Evolutionary conservation across 495 filamentous ascomycete genomes (phyloP).

Genomic region (Pyrenula aspistea): DNA sequence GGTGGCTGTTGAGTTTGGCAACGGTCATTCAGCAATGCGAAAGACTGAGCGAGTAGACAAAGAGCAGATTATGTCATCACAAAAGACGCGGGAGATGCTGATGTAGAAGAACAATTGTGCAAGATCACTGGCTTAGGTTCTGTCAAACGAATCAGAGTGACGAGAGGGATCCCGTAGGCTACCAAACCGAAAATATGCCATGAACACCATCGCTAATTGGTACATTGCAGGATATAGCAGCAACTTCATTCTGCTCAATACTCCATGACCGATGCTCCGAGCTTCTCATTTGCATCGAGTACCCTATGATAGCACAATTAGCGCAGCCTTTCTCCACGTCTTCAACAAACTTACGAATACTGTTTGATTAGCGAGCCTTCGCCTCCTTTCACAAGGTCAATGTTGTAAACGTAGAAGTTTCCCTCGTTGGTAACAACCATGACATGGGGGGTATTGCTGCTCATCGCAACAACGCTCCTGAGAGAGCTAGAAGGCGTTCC

Average conservation of each 20-base stretch:
- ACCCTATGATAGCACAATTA: slow-evolving; percentile 20
- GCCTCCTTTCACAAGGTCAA: slow-evolving; percentile 91
- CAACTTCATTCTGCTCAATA: slow-evolving; percentile 18
- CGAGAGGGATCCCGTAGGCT: background rate
- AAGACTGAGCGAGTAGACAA: no score
- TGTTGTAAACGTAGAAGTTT: slow-evolving; percentile 84
- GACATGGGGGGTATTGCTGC: slow-evolving; percentile 80
- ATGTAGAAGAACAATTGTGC: no score
- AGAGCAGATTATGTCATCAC: no score
- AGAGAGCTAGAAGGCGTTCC: slow-evolving; percentile 31
- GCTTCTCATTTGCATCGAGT: slow-evolving; percentile 38
- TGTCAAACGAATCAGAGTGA: background rate
- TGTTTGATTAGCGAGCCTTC: slow-evolving; percentile 85
- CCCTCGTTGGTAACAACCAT: slow-evolving; percentile 98
- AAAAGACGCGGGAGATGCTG: background rate
- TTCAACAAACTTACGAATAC: slow-evolving; percentile 53
- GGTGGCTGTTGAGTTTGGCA: no score
- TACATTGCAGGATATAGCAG: background rate
- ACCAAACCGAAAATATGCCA: background rate
- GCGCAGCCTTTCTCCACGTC: background rate
- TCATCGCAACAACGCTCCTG: slow-evolving; percentile 89
- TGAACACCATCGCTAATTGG: background rate
- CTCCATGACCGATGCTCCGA: slow-evolving; percentile 34
- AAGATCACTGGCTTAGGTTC: no score
- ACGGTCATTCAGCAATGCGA: no score